A percentile compares a stretch with the other conserved stretches of the same genome.
These are phyloP conservation scores for Eucalyptus pauciflora DNA, from an alignment of 345 rosid genomes.

Conservation along the genomic window DNA sequence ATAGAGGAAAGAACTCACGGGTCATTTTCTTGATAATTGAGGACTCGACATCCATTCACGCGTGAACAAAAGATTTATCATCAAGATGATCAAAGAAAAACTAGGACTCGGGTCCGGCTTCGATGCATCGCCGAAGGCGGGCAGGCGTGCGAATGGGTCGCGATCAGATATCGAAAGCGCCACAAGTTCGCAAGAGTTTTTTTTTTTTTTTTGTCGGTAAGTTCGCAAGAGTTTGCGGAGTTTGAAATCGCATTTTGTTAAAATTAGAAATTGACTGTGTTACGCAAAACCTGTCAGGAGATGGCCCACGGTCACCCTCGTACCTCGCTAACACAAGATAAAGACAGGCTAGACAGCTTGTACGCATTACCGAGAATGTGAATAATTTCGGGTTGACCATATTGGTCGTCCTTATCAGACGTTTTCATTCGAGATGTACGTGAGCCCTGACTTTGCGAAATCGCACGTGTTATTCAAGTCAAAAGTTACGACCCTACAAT, in stretches of 20 bases:
- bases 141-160: background rate
- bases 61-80: background rate
- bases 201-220: too few relatives aligned
- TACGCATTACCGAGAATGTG: background rate
- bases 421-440: background rate
- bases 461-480: background rate
- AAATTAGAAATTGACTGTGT: background rate
- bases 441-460: background rate
- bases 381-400: background rate
- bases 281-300: background rate
- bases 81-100: background rate
- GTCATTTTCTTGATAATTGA: background rate
- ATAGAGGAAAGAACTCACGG: background rate
- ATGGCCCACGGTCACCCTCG: background rate
- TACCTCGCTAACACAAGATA: accelerated
- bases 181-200: too few relatives aligned
- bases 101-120: background rate
- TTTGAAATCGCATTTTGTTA: background rate
- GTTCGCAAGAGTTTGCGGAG: background rate
- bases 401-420: background rate
- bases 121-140: background rate
- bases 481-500: background rate
- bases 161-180: background rate
- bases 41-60: background rate
- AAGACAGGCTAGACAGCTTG: background rate